Evolutionary conservation across 2,329 filamentous ascomycete species (phyloP).

Genomic region (Gnomoniopsis sp.): DNA sequence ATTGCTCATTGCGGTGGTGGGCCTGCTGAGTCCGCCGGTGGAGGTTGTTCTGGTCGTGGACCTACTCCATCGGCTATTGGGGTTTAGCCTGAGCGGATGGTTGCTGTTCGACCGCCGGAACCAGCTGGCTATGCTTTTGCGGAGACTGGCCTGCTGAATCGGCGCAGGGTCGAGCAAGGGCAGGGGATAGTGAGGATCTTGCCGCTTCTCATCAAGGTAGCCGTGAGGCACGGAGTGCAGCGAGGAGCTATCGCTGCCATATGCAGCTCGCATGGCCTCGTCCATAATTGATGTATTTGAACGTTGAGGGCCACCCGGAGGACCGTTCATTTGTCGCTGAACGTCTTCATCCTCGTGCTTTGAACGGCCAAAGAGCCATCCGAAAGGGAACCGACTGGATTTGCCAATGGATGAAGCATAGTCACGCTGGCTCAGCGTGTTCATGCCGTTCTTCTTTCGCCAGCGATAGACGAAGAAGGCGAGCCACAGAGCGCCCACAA

Average conservation of each 20-base stretch:
- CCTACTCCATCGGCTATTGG: neutral
- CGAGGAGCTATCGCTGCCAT: neutral
- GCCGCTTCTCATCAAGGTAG: slow-evolving; percentile 14
- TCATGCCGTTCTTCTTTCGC: neutral
- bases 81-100: slow-evolving; percentile 13
- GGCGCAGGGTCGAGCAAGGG: slow-evolving; percentile 3
- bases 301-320: neutral
- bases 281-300: slow-evolving; percentile 5
- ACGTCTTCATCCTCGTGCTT: neutral
- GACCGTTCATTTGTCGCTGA: neutral
- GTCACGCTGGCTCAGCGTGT: neutral
- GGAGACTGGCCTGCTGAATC: slow-evolving; percentile 8
- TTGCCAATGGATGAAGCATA: neutral
- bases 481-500: slow-evolving; percentile 12
- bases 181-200: neutral
- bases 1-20: neutral
- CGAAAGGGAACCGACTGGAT: neutral
- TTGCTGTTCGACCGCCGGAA: slow-evolving; percentile 8
- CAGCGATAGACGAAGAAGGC: slow-evolving; percentile 7
- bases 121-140: slow-evolving; percentile 15
- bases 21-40: neutral
- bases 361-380: neutral
- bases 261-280: slow-evolving; percentile 2
- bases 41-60: neutral
- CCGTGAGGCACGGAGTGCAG: neutral